phyloP scores from a whole-genome alignment of 208 protist species.

The Acanthamoeba lugdunensis region DNA sequence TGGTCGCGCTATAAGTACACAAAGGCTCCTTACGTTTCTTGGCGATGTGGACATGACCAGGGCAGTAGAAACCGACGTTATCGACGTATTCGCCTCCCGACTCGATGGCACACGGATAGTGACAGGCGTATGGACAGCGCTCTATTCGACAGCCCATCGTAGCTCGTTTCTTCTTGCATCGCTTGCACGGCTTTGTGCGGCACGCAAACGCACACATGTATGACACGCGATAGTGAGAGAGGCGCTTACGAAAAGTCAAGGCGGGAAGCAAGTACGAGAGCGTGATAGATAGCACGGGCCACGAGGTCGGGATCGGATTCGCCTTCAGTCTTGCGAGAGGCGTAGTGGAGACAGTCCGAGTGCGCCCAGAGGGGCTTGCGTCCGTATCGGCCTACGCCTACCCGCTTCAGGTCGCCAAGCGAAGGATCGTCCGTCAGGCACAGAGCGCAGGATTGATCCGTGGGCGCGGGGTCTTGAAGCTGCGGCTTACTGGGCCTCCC shows the following conservation, averaged over 20 bases:
- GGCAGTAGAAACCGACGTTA: slow-evolving; percentile 54
- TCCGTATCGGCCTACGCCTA: not conserved
- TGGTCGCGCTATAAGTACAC: not conserved
- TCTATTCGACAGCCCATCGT: slow-evolving; percentile 16
- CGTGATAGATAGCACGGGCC: not conserved
- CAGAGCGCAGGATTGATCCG: not conserved
- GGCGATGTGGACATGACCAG: not conserved
- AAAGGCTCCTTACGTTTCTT: not conserved
- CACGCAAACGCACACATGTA: not conserved
- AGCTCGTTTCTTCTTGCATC: slow-evolving; percentile 49
- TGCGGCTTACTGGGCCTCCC: not conserved
- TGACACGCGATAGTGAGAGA: not conserved
- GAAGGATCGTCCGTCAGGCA: not conserved
- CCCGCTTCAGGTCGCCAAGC: not conserved
- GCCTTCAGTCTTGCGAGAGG: not conserved
- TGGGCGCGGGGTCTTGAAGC: not conserved
- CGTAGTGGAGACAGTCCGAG: slow-evolving; percentile 15
- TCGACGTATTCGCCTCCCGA: slow-evolving; percentile 56
- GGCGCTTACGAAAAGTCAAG: too few relatives aligned
- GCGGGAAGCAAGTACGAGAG: slow-evolving; percentile 4
- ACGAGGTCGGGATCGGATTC: slow-evolving; percentile 7
- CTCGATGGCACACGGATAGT: slow-evolving; percentile 40
- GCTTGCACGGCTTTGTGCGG: slow-evolving; percentile 12
- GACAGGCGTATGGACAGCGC: slow-evolving; percentile 26
- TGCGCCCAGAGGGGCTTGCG: not conserved